These are phyloP conservation scores for Meredithiella fracta DNA, from an alignment of 2,329 filamentous ascomycete genomes.

Conservation along the genomic window DNA sequence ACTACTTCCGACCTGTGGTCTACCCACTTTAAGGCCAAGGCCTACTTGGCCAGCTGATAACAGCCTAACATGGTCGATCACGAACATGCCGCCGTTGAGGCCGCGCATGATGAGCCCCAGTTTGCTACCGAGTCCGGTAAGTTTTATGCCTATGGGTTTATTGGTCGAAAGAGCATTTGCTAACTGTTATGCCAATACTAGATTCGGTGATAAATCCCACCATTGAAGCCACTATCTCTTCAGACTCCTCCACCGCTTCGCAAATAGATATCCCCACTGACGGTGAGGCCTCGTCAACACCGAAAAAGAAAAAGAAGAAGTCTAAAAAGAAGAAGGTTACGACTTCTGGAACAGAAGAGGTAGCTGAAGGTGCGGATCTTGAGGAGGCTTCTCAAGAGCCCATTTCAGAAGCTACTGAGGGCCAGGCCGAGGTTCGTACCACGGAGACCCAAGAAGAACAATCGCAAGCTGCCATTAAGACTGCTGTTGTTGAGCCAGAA, in stretches of 20 bases:
- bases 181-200: neutral
- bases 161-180: neutral
- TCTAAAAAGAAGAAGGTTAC: neutral
- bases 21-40: neutral
- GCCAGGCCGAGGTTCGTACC: too few species aligned
- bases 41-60: conserved; percentile 1
- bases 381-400: neutral
- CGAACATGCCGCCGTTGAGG: neutral
- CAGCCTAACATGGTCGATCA: conserved; percentile 1
- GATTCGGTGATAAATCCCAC: neutral
- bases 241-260: neutral
- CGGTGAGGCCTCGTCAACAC: neutral
- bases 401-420: neutral
- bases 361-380: neutral
- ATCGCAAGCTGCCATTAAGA: neutral
- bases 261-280: neutral
- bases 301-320: neutral
- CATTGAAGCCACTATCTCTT: neutral
- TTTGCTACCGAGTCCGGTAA: neutral
- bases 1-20: neutral
- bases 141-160: neutral
- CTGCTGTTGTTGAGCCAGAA: neutral
- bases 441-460: too few species aligned
- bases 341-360: neutral
- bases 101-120: neutral